A percentile compares a stretch with the other conserved stretches of the same genome.
Evolutionary conservation across 495 filamentous ascomycete genomes (phyloP).

Genomic region (Talaromyces trachyspermus): DNA sequence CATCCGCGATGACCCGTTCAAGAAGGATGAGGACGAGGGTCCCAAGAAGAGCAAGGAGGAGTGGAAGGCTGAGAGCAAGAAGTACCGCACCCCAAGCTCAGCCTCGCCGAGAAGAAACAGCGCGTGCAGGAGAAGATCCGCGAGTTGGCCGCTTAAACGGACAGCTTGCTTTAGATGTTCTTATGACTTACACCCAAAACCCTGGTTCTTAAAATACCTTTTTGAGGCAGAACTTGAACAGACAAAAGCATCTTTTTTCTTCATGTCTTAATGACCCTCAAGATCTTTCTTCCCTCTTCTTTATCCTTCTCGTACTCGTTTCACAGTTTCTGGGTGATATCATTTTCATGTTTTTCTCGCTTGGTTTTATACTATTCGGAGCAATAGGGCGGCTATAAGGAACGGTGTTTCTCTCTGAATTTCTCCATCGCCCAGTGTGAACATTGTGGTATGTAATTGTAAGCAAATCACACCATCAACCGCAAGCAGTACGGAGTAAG

Average conservation of each 20-base stretch:
- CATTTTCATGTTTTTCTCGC: constrained; percentile 1
- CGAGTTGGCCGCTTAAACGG: constrained; percentile 41
- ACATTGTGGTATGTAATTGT: too few species aligned
- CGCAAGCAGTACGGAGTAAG: too few species aligned
- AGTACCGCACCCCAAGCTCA: constrained; percentile 75
- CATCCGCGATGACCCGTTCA: constrained; percentile 97
- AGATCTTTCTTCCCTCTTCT: not conserved
- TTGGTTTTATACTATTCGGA: constrained; percentile 7
- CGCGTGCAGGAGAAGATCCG: constrained; percentile 85
- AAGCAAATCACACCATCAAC: too few species aligned
- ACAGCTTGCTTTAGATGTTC: not conserved
- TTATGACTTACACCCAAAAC: constrained; percentile 1
- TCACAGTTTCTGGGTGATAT: constrained; percentile 9
- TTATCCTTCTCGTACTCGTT: not conserved
- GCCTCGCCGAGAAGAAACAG: constrained; percentile 68
- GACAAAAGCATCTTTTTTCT: not conserved
- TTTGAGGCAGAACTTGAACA: not conserved
- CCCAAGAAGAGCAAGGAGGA: constrained; percentile 91
- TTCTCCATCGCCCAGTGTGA: too few species aligned
- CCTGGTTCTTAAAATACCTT: not conserved
- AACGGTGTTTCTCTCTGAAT: not conserved
- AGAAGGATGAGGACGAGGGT: constrained; percentile 74
- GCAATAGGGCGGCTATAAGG: constrained; percentile 7
- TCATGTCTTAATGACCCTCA: constrained; percentile 4
- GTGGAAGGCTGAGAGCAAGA: constrained; percentile 92